These are phyloP conservation scores for Avena sativa DNA, from an alignment of 176 grass and related monocot genomes.

Conservation along the genomic window DNA sequence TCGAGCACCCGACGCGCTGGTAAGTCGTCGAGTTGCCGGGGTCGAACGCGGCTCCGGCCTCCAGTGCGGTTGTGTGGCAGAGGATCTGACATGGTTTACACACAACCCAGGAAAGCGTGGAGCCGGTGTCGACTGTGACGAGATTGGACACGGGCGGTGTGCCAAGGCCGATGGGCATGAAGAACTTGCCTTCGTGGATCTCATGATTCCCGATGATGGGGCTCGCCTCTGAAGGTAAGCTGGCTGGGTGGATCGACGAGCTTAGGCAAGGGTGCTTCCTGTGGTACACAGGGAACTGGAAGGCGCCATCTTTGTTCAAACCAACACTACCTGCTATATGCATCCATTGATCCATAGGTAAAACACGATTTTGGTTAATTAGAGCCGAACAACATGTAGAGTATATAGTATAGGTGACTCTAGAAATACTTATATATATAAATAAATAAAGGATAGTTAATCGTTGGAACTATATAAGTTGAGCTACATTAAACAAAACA, in stretches of 20 bases:
- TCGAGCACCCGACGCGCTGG: neutral
- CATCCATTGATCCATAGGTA: too few relatives aligned
- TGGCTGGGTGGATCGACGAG: neutral
- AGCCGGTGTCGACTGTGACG: constrained; percentile 49
- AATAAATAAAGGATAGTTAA: neutral
- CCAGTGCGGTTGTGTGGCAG: neutral
- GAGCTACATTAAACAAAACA: neutral
- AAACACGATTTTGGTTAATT: neutral
- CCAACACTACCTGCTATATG: neutral
- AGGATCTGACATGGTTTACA: neutral
- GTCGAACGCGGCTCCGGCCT: constrained; percentile 6
- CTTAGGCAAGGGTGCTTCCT: constrained; percentile 29
- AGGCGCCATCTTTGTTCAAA: constrained; percentile 10
- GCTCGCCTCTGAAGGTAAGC: constrained; percentile 20
- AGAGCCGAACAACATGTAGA: neutral
- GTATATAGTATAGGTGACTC: neutral
- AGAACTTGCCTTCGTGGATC: constrained; percentile 38
- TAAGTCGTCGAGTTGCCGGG: constrained; percentile 22
- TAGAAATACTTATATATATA: neutral
- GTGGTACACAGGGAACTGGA: constrained; percentile 53
- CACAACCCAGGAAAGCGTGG: constrained; percentile 46
- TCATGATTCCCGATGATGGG: constrained; percentile 3
- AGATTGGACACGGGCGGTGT: constrained; percentile 44
- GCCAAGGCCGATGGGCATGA: constrained; percentile 45
- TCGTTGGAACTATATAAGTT: neutral